phyloP scores from a whole-genome alignment of 2,329 filamentous ascomycete species.

The Talaromyces sp. region DNA sequence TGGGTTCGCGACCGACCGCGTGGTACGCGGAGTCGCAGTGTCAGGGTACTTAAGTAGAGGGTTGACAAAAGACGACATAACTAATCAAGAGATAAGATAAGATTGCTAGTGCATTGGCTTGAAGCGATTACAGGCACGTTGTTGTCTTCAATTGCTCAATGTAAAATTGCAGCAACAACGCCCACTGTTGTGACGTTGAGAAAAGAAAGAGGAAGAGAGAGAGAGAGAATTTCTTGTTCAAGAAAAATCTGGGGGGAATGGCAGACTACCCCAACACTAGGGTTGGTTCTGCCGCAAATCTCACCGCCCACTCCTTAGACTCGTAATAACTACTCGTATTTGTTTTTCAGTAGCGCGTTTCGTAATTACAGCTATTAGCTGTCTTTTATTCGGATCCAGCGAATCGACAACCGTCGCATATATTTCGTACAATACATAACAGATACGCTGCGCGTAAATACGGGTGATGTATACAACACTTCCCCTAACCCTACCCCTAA shows the following conservation, averaged over 20 bases:
- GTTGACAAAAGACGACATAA: constrained; percentile 6
- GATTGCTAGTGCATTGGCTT: background rate
- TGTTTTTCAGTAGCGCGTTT: background rate
- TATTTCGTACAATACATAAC: background rate
- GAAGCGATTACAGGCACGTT: background rate
- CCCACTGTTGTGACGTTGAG: background rate
- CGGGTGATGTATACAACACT: background rate
- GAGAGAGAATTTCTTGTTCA: background rate
- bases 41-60: constrained; percentile 2
- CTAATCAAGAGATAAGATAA: constrained; percentile 1
- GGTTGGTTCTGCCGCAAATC: constrained; percentile 7
- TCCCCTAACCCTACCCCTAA: constrained; percentile 6
- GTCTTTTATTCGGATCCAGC: background rate
- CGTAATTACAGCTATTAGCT: background rate
- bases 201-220: background rate
- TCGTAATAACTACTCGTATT: background rate
- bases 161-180: background rate
- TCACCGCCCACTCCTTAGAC: background rate
- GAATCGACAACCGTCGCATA: background rate
- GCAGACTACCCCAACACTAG: constrained; percentile 13
- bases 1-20: constrained; percentile 9
- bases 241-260: background rate
- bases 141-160: background rate
- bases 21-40: constrained; percentile 7
- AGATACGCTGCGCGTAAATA: background rate